Evolutionary conservation across 768 basidiomycete species (phyloP).

Genomic region (Trametes punicea): DNA sequence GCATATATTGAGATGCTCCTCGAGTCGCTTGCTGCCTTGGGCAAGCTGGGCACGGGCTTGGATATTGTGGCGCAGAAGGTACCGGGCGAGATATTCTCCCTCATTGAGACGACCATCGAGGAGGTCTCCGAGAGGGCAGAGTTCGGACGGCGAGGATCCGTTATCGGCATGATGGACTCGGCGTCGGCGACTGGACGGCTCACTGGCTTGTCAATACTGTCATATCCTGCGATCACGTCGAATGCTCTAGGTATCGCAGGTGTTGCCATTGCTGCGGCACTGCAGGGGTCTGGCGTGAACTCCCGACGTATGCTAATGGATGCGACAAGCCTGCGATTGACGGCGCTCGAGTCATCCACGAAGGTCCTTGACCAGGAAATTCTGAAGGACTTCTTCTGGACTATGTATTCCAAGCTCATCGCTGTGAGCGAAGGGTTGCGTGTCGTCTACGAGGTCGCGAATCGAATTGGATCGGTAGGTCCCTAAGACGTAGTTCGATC

Average conservation of each 20-base stretch:
- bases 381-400: conserved; percentile 93
- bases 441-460: conserved; percentile 86
- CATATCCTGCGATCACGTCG: conserved; percentile 9
- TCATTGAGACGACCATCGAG: conserved; percentile 84
- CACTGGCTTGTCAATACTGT: conserved; percentile 18
- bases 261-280: conserved; percentile 17
- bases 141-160: conserved; percentile 56
- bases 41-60: conserved; percentile 79
- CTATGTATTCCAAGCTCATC: conserved; percentile 90
- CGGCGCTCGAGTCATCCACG: conserved; percentile 69
- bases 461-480: conserved; percentile 87
- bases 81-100: conserved; percentile 73
- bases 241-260: conserved; percentile 23
- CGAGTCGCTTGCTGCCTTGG: conserved; percentile 90
- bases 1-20: conserved; percentile 88
- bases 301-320: conserved; percentile 20
- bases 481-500: neutral
- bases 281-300: conserved; percentile 5
- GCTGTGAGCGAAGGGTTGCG: conserved; percentile 90
- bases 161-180: conserved; percentile 32
- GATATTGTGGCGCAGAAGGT: conserved; percentile 84
- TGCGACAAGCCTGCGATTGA: conserved; percentile 58
- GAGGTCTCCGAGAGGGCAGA: conserved; percentile 92
- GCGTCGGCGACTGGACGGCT: conserved; percentile 12
- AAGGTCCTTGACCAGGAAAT: conserved; percentile 81